These are phyloP conservation scores for Pinus albicaulis DNA, from an alignment of 75 land plant species.

Conservation along the genomic window DNA sequence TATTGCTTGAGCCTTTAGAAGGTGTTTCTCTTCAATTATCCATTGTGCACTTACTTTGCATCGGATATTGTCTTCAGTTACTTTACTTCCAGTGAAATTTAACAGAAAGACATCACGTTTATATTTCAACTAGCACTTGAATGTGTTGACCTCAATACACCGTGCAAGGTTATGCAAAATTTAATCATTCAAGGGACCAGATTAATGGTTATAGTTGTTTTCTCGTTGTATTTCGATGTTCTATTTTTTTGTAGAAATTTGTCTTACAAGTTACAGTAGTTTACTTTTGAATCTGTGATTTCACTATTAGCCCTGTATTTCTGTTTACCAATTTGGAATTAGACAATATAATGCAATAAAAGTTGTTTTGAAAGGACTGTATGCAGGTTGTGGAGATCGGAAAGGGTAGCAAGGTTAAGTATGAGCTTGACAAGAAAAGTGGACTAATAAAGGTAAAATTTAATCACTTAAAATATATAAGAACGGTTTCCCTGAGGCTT, in stretches of 20 bases:
- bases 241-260: neutral
- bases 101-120: neutral
- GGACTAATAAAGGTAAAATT: constrained; percentile 83
- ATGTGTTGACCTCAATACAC: neutral
- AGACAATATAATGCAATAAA: too few relatives aligned
- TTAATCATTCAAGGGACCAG: neutral
- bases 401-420: constrained; percentile 95
- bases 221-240: neutral
- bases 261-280: neutral
- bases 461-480: neutral
- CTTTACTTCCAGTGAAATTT: too few relatives aligned
- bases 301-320: neutral
- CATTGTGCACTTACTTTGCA: neutral
- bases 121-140: neutral
- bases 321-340: neutral
- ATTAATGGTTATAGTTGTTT: neutral
- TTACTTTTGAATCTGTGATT: neutral
- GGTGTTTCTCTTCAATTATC: neutral
- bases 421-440: constrained; percentile 87
- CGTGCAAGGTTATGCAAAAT: neutral
- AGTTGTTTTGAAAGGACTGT: neutral
- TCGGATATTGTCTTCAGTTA: neutral
- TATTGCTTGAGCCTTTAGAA: constrained; percentile 1
- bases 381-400: constrained; percentile 83
- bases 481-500: neutral